Percentiles rank a stretch among this genome's conserved stretches.
Evolutionary conservation across 257 asterid species (phyloP).

Genomic region (Echites panduratus): DNA sequence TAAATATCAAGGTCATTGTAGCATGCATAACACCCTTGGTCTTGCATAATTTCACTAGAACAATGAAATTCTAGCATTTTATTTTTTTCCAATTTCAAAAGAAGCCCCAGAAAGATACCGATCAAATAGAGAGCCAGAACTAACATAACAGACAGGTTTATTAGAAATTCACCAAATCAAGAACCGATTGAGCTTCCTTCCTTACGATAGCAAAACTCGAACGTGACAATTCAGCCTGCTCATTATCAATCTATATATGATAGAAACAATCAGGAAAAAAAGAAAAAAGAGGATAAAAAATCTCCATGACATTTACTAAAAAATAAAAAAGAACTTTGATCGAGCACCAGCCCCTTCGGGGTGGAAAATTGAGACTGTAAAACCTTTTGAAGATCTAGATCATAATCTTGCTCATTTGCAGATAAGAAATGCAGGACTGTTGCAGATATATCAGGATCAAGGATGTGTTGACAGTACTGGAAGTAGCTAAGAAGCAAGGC

Average conservation of each 20-base stretch:
- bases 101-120: too few relatives aligned
- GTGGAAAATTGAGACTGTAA: slow-evolving; percentile 17
- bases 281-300: slow-evolving; percentile 6
- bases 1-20: neutral
- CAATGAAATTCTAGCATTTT: neutral
- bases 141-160: too few relatives aligned
- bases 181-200: slow-evolving; percentile 79
- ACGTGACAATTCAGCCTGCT: slow-evolving; percentile 76
- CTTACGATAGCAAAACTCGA: slow-evolving; percentile 68
- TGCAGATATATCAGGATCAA: slow-evolving; percentile 77
- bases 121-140: too few relatives aligned
- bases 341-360: too few relatives aligned
- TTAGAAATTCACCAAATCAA: slow-evolving; percentile 62
- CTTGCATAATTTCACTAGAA: neutral
- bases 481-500: slow-evolving; percentile 90
- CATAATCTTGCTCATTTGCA: slow-evolving; percentile 69
- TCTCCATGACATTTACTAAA: neutral
- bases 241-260: slow-evolving; percentile 62
- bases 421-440: slow-evolving; percentile 68
- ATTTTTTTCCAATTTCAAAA: too few relatives aligned
- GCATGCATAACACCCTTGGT: neutral
- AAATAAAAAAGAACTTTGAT: slow-evolving; percentile 8
- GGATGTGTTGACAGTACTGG: slow-evolving; percentile 90
- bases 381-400: slow-evolving; percentile 80
- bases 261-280: slow-evolving; percentile 1